phyloP scores from a whole-genome alignment of 306 rosid species.

The Dryas drummondii region DNA sequence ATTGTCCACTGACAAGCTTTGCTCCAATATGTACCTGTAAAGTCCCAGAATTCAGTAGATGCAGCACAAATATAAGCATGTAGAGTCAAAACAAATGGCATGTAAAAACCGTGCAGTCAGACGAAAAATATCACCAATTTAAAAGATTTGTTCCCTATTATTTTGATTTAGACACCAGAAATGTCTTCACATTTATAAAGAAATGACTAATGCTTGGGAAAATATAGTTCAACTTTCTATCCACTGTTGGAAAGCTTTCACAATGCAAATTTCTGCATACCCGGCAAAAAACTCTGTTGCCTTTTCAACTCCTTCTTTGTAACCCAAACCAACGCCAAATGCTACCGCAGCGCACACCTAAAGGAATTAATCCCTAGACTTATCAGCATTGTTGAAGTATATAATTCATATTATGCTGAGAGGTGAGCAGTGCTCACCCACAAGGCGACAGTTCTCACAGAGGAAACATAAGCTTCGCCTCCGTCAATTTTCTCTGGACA shows the following conservation, averaged over 20 bases:
- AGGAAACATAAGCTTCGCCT: slow-evolving; percentile 45
- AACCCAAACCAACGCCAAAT: slow-evolving; percentile 81
- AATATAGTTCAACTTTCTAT: slow-evolving; percentile 3
- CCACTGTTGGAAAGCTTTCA: neutral
- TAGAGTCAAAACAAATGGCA: neutral
- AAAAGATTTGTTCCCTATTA: neutral
- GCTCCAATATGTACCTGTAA: slow-evolving; percentile 85
- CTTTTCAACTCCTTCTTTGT: slow-evolving; percentile 71
- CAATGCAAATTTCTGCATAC: slow-evolving; percentile 43
- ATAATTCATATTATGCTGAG: slow-evolving; percentile 16
- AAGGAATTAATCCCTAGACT: slow-evolving; percentile 14
- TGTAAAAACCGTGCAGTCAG: neutral
- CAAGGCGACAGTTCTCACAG: slow-evolving; percentile 68
- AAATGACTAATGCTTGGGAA: neutral
- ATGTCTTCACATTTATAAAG: neutral
- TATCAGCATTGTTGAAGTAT: slow-evolving; percentile 11
- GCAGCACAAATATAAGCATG: neutral
- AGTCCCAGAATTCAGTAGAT: neutral
- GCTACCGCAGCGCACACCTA: slow-evolving; percentile 76
- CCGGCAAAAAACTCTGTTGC: slow-evolving; percentile 89
- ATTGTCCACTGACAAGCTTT: slow-evolving; percentile 94
- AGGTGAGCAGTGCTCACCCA: slow-evolving; percentile 72
- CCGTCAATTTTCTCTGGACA: slow-evolving; percentile 33
- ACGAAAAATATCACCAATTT: neutral
- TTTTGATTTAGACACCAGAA: neutral